These are phyloP conservation scores for Asterophora parasitica DNA, from an alignment of 768 basidiomycete genomes.

Conservation along the genomic window DNA sequence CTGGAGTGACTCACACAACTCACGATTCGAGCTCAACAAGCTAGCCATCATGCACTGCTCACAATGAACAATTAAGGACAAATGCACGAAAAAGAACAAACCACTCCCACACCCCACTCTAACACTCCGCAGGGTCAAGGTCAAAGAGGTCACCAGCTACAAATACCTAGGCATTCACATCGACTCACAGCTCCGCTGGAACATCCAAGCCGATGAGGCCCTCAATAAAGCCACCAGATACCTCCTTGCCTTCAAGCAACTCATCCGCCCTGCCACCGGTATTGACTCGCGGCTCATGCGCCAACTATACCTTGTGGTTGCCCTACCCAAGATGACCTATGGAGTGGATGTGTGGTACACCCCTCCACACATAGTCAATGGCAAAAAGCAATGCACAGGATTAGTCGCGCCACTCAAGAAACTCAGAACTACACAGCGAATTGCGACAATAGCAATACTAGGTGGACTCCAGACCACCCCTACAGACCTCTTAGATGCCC, in stretches of 20 bases:
- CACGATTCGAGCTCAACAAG: background rate
- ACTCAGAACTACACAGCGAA: constrained; percentile 15
- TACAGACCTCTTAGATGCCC: constrained; percentile 15
- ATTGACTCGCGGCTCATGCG: constrained; percentile 9
- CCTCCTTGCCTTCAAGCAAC: too few species aligned
- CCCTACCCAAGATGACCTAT: constrained; percentile 20
- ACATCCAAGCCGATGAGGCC: background rate
- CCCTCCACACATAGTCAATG: constrained; percentile 5
- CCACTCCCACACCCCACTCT: background rate
- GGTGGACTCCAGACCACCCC: constrained; percentile 19
- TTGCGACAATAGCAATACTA: constrained; percentile 18
- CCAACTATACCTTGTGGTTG: constrained; percentile 22
- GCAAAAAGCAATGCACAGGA: constrained; percentile 1
- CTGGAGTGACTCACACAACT: background rate
- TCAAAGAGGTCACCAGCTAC: constrained; percentile 12
- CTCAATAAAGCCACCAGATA: too few species aligned
- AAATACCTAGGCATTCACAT: constrained; percentile 26
- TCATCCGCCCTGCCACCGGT: background rate
- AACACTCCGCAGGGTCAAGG: background rate
- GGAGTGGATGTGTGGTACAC: constrained; percentile 19
- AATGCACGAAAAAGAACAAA: background rate
- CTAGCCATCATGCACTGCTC: background rate
- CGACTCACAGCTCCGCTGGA: constrained; percentile 17
- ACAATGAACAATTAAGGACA: background rate
- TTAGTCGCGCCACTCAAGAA: constrained; percentile 11